Base-by-base conservation (phyloP, 2,329 filamentous ascomycete species). In the Fusarium subglutinans region DNA sequence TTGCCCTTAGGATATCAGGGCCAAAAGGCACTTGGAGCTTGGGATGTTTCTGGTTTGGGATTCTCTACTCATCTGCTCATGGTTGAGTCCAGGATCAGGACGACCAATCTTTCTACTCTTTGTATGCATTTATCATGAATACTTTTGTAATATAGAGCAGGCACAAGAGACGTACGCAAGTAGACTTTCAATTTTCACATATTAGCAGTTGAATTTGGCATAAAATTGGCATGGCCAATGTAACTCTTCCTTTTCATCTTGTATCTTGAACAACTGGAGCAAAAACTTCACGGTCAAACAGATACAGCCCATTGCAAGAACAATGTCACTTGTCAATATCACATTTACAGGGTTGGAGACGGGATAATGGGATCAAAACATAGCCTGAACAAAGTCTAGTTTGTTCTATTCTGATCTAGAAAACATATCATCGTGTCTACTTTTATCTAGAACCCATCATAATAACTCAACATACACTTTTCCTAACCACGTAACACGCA, bases 401-500 rank as follows among this genome's bases (percentile, higher is more conserved):
- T 66, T 51, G 50, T 45, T 66, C 62, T 71, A 64, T 74, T 73
- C 60, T 77, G 28, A 56, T 63, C 55, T 56, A 61, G 33, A 47
- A 69, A 50, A 64, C 74, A 68, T 76, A 61, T 70, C 48, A 26
- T 73, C 72, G 41, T 73, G 45, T 74, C 72, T 74, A 73, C 56
- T 74, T 75, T 73, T 74, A 63, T 74, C 72, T 75, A 70, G 41
- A 51, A 44, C 59, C 66, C 67, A 48, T 75, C 71, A 71, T 77
- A 41, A 61, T 68, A 69, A 60, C 63, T 33, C 47, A 45, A 57
- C 50, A 51, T 56, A 37, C 38, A 38, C 37, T 55, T 70, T 50
- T 37, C 22, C 35, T 41, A 59, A 44, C 51, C 24, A 45, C 44
- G 60, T 45, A 30, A 24, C 41, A 59, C 26, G n/a, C 37, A 24